phyloP scores from a whole-genome alignment of 345 rosid species.

The Camelina hispida region DNA sequence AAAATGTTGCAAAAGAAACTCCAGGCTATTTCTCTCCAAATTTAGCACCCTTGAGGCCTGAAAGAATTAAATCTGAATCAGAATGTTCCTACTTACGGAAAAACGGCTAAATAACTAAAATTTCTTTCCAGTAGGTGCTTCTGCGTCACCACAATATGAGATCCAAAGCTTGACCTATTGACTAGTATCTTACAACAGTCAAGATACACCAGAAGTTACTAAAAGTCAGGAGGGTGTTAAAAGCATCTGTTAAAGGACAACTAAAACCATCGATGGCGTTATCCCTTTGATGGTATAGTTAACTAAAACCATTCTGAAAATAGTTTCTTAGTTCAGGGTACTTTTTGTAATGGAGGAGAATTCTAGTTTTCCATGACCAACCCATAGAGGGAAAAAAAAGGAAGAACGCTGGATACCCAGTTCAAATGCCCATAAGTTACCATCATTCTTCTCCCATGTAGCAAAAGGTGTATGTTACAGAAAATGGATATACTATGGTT shows the following conservation, averaged over 20 bases:
- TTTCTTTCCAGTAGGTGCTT: not conserved
- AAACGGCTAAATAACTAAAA: not conserved
- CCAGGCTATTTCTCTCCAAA: constrained; percentile 93
- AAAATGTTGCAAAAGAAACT: constrained; percentile 76
- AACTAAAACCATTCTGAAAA: constrained; percentile 8
- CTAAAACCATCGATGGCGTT: not conserved
- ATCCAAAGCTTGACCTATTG: constrained; percentile 10
- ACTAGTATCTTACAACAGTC: not conserved
- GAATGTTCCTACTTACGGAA: not conserved
- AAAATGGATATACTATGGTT: constrained; percentile 9
- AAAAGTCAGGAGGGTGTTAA: not conserved
- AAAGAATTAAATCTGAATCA: constrained; percentile 25
- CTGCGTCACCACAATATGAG: constrained; percentile 7
- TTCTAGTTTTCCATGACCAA: constrained; percentile 6
- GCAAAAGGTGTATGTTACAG: constrained; percentile 3
- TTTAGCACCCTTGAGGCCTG: constrained; percentile 94
- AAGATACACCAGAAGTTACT: constrained; percentile 11
- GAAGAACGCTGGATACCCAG: constrained; percentile 1
- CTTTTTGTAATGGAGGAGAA: not conserved
- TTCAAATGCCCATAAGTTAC: constrained; percentile 19
- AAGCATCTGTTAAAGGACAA: constrained; percentile 19
- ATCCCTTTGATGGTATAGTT: constrained; percentile 9
- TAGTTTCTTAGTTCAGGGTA: not conserved
- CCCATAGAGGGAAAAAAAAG: not conserved
- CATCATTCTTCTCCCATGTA: constrained; percentile 9